Base-by-base conservation (phyloP, 306 rosid genomes). In the Clitoria ternatea region DNA sequence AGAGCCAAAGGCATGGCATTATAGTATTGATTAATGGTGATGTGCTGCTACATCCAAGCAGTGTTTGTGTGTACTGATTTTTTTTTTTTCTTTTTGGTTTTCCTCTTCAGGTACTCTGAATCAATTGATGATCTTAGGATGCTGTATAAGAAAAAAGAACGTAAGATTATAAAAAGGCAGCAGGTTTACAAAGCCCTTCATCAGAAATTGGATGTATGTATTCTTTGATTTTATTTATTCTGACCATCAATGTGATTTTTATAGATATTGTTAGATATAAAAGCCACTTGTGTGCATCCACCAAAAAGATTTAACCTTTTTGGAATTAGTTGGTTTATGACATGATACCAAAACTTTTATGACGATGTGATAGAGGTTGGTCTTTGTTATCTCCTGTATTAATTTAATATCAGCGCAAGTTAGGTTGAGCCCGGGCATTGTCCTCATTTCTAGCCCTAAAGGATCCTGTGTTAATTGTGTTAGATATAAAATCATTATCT, bases 71-170 rank as follows among this genome's bases (percentile, higher is more conserved):
- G 26, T 77, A 26, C 35, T 73, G 54, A 6, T 15, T 59, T 26
- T 20, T 15, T 59, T 26, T 20, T 29, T 5, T 53, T 29, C 48
- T 36, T 44, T 66, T 12, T 39, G 33, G 49, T 56, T 75, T 50
- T n/a, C 10, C 66, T 45, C 37, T 73, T 53, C 79, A 92, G 97
- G 77, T 85, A 48, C 73, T 70, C 92, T 7, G 98, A 90, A 77
- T 85, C 98, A 55, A 80, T 92, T 22, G 97, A 88, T 70, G 97
- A 92, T 61, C 84, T 92, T 7, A 87, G 89, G 74, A 81, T 80
- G 80, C 45, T 76, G 61, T 90, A 81, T 79, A 82, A 82, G 65
- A 87, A 82, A 69, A 90, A 90, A 52, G 84, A 86, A 63, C 83
- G 83, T 3, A 90, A 85, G 83, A 90, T 92, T 63, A 26, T 47